phyloP scores from a whole-genome alignment of 176 grass and related monocot genomes.

The Tillandsia leiboldiana region DNA sequence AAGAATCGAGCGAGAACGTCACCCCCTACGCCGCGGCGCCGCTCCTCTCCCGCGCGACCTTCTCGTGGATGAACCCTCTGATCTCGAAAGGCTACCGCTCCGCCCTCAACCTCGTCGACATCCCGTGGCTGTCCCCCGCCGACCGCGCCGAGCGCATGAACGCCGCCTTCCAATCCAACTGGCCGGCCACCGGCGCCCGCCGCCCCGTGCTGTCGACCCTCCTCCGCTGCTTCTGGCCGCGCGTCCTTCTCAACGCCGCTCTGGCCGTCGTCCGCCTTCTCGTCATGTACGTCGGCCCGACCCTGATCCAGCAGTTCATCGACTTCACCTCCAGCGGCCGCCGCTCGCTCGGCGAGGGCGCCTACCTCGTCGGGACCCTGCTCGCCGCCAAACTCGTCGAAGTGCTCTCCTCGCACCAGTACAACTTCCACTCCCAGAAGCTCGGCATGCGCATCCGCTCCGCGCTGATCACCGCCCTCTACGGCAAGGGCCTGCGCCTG shows the following conservation, averaged over 20 bases:
- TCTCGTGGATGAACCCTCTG: constrained; percentile 51
- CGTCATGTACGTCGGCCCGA: constrained; percentile 75
- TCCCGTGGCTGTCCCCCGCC: constrained; percentile 31
- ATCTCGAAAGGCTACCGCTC: constrained; percentile 36
- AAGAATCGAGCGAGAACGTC: neutral
- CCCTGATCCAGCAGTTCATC: constrained; percentile 46
- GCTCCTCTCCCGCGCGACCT: constrained; percentile 37
- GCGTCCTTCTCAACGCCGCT: constrained; percentile 30
- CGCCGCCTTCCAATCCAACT: constrained; percentile 37
- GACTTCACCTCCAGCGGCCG: constrained; percentile 31
- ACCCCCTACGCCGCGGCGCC: constrained; percentile 39
- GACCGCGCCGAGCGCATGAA: constrained; percentile 33
- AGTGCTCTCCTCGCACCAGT: constrained; percentile 49
- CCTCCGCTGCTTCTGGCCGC: constrained; percentile 54
- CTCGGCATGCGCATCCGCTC: constrained; percentile 55
- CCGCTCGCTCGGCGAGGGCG: constrained; percentile 4
- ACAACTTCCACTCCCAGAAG: constrained; percentile 59
- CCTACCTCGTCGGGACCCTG: constrained; percentile 30
- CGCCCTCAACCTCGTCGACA: constrained; percentile 14
- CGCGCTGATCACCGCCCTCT: constrained; percentile 42
- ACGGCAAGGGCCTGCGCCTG: constrained; percentile 61
- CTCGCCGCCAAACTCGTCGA: constrained; percentile 45
- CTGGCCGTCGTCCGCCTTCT: constrained; percentile 41
- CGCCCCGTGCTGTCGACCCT: constrained; percentile 16
- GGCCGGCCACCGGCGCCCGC: constrained; percentile 14